Evolutionary conservation across 2,329 filamentous ascomycete species (phyloP).

Genomic region (Fusarium secorum): DNA sequence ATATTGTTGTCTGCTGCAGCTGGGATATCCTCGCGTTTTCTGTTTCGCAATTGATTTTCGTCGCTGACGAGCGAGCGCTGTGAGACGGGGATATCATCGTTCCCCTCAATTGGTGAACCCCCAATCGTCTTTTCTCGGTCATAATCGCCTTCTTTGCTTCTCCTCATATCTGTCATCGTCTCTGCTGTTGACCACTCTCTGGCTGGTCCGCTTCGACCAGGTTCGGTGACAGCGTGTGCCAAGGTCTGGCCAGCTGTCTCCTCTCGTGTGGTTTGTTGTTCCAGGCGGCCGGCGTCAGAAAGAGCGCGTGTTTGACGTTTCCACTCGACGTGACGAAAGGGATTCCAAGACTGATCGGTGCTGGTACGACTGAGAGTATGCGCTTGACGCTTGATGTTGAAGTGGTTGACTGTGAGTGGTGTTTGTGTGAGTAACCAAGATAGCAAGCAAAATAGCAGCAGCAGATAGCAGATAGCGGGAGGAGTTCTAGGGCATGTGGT

Average conservation of each 20-base stretch:
- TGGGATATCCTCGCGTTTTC: conserved; percentile 40
- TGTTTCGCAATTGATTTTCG: conserved; percentile 43
- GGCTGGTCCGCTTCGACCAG: conserved; percentile 35
- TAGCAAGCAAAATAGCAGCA: neutral
- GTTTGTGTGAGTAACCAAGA: neutral
- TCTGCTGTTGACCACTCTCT: conserved; percentile 40
- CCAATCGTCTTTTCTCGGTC: conserved; percentile 22
- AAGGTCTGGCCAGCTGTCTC: conserved; percentile 42
- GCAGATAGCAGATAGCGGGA: neutral
- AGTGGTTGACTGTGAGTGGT: conserved; percentile 53
- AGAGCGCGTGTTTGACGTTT: conserved; percentile 36
- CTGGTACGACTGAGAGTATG: conserved; percentile 52
- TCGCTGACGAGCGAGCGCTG: conserved; percentile 34
- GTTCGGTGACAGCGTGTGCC: conserved; percentile 48
- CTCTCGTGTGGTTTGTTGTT: conserved; percentile 43
- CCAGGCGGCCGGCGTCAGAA: conserved; percentile 45
- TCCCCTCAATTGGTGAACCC: conserved; percentile 29
- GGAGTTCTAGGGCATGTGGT: neutral
- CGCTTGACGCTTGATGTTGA: conserved; percentile 55
- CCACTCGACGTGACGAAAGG: conserved; percentile 55
- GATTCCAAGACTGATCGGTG: conserved; percentile 52
- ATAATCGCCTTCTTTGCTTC: conserved; percentile 18
- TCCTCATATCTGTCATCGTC: conserved; percentile 33
- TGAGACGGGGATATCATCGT: conserved; percentile 29
- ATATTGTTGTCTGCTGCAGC: conserved; percentile 8